A percentile compares a stretch with the other conserved stretches of the same genome.
These are phyloP conservation scores for Hanseniaspora clermontiae DNA, from an alignment of 805 yeast species.

Conservation along the genomic window DNA sequence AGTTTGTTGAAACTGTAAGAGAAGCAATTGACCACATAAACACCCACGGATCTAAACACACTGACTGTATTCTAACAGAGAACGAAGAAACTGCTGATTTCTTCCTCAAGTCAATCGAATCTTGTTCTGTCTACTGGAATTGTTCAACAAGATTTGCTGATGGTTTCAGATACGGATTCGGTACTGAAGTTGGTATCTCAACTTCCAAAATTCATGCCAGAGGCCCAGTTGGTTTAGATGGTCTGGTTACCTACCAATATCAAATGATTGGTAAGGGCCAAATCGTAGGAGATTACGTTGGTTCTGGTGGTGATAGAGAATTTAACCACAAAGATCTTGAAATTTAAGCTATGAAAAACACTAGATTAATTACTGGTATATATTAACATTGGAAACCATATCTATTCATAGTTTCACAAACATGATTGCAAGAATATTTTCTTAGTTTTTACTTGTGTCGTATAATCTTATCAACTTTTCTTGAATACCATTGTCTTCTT, in stretches of 20 bases:
- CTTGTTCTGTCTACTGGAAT: slow-evolving; percentile 96
- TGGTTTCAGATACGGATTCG: slow-evolving; percentile 96
- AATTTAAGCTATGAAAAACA: slow-evolving; percentile 1
- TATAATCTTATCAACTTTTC: slow-evolving; percentile 84
- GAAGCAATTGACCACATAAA: slow-evolving; percentile 83
- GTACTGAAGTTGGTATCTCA: slow-evolving; percentile 95
- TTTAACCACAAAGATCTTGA: slow-evolving; percentile 63
- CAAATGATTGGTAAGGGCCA: slow-evolving; percentile 89
- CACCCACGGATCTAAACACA: slow-evolving; percentile 86
- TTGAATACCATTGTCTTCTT: slow-evolving; percentile 57
- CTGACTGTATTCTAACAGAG: slow-evolving; percentile 82
- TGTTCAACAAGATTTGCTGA: slow-evolving; percentile 96
- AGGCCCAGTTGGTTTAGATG: slow-evolving; percentile 97
- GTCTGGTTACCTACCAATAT: slow-evolving; percentile 89
- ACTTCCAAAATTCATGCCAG: slow-evolving; percentile 96
- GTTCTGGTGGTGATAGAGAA: slow-evolving; percentile 76
- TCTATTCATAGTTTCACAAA: too few relatives aligned
- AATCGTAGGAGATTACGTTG: slow-evolving; percentile 78
- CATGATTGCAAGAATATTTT: slow-evolving; percentile 20
- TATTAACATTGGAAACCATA: too few relatives aligned
- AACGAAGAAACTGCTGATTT: slow-evolving; percentile 54
- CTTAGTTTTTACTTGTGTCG: slow-evolving; percentile 80
- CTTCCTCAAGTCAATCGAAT: slow-evolving; percentile 76
- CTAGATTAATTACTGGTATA: slow-evolving; percentile 18
- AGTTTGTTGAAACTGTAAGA: slow-evolving; percentile 42